A percentile compares a stretch with the other conserved stretches of the same genome.
These are phyloP conservation scores for Phoma sp. DNA, from an alignment of 2,329 filamentous ascomycete species.

Conservation along the genomic window DNA sequence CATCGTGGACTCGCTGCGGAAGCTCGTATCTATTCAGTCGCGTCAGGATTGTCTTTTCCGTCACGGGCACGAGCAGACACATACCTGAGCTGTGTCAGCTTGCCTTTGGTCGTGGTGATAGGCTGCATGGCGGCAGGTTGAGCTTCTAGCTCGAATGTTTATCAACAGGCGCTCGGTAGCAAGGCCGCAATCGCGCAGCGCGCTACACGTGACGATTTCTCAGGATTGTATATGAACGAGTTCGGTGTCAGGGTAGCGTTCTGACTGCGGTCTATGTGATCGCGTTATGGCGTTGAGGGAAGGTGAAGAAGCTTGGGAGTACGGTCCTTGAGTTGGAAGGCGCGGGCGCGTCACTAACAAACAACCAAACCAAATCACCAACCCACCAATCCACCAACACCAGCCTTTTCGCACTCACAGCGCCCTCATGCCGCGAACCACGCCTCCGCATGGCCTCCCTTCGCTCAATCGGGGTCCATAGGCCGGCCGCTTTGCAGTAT, in stretches of 20 bases:
- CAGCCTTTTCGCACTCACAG: constrained; percentile 4
- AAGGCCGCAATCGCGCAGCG: not conserved
- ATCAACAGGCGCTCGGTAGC: not conserved
- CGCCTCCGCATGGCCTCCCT: constrained; percentile 77
- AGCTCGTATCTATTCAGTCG: constrained; percentile 61
- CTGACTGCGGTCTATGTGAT: not conserved
- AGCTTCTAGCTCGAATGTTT: not conserved
- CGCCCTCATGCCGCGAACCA: constrained; percentile 41
- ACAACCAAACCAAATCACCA: constrained; percentile 8
- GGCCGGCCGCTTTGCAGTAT: constrained; percentile 82
- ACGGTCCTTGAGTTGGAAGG: constrained; percentile 18
- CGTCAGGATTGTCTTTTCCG: constrained; percentile 3
- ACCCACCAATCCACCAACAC: constrained; percentile 3
- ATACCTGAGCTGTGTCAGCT: constrained; percentile 43
- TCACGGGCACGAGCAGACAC: not conserved
- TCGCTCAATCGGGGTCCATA: constrained; percentile 88
- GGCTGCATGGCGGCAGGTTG: constrained; percentile 66
- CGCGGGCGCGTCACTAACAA: constrained; percentile 36
- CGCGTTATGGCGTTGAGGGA: not conserved
- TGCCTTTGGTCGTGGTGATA: constrained; percentile 61
- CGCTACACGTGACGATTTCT: not conserved
- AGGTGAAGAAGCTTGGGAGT: constrained; percentile 23
- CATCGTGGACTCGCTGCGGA: constrained; percentile 62
- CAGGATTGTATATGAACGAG: not conserved
- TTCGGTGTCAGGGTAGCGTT: not conserved